Conservation (phyloP, 1,284 basidiomycete species). For the Ustilago xerochloae region DNA sequence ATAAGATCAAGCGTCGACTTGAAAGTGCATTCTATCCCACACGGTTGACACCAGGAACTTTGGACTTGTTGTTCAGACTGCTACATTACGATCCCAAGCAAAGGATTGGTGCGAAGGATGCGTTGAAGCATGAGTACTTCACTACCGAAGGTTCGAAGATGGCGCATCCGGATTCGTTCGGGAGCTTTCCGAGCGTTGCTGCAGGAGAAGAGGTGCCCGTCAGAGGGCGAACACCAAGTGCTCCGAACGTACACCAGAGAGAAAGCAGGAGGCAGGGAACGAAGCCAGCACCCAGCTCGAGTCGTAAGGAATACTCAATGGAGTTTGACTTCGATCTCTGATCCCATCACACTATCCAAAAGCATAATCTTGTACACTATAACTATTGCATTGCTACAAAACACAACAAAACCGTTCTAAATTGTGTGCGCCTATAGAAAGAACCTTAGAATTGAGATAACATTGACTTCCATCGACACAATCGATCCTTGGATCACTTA, state of each 20-base stretch:
- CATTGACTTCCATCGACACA: too few relatives aligned
- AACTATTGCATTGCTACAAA: neutral
- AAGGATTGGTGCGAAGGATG: slow-evolving; percentile 87
- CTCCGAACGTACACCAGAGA: too few relatives aligned
- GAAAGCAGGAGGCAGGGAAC: too few relatives aligned
- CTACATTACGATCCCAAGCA: slow-evolving; percentile 88
- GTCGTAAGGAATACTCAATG: slow-evolving; percentile 13
- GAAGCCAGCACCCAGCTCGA: neutral
- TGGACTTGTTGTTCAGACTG: slow-evolving; percentile 84
- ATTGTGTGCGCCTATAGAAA: neutral
- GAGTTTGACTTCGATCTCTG: slow-evolving; percentile 32
- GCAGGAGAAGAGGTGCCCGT: slow-evolving; percentile 81
- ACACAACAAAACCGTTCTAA: too few relatives aligned
- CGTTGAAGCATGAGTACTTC: slow-evolving; percentile 90
- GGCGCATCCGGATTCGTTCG: slow-evolving; percentile 96
- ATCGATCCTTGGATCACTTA: too few relatives aligned
- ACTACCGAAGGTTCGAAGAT: slow-evolving; percentile 85
- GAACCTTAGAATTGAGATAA: too few relatives aligned
- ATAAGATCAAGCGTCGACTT: neutral
- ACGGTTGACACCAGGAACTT: slow-evolving; percentile 74
- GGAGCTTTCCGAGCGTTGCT: slow-evolving; percentile 95
- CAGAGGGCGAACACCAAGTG: neutral
- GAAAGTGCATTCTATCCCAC: slow-evolving; percentile 78
- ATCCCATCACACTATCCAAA: too few relatives aligned
- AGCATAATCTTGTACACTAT: neutral